Base-by-base conservation (phyloP, 2,329 filamentous ascomycete species). In the Arthrinium phaeospermum region DNA sequence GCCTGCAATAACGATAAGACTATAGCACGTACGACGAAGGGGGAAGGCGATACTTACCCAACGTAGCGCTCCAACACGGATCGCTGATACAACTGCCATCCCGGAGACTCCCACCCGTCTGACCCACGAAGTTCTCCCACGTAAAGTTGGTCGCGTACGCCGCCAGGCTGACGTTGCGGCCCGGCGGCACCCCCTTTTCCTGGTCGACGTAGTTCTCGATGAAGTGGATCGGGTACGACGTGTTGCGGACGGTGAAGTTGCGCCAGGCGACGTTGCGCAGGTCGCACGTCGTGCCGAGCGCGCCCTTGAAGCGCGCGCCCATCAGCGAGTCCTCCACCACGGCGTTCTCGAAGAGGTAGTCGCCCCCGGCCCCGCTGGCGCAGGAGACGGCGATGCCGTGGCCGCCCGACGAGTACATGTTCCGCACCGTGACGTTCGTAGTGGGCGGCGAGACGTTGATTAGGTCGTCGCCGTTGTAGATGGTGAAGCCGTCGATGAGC, bases 151-250 rank as follows among this genome's bases (percentile, higher is more conserved):
- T 72, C 2, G 75, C 71, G 67, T 72, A 76, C 1, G 76, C 75
- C 10, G 74, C 73, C n/a, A 76, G 64, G 41, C 73, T 75, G 27
- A 70, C 70, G 47, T 74, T 74, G 3, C 68, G 68, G 8, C 70
- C 68, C 3, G 64, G 47, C 7, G 69, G 45, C 19, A 73, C 4
- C 4, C 74, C 75, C 19, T 34, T 73, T 45, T 76, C 76, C 69
- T 76, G 76, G 68, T 77, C 76, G 19, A 72, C 72, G 34, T 77
- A 76, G 24, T 76, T 75, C 71, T 76, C 75, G 41, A 76, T 76
- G 71, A 77, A 76, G 68, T 77, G 76, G 22, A 77, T 71, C 1
- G 76, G 75, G 69, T 76, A 77, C 72, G 72, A 74, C 8, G 74
- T 76, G 73, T 77, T 76, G 49, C 68, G 70, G 4, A 77, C 68